Base-by-base conservation (phyloP, 2,329 filamentous ascomycete genomes). In the Trichoderma lentiforme region DNA sequence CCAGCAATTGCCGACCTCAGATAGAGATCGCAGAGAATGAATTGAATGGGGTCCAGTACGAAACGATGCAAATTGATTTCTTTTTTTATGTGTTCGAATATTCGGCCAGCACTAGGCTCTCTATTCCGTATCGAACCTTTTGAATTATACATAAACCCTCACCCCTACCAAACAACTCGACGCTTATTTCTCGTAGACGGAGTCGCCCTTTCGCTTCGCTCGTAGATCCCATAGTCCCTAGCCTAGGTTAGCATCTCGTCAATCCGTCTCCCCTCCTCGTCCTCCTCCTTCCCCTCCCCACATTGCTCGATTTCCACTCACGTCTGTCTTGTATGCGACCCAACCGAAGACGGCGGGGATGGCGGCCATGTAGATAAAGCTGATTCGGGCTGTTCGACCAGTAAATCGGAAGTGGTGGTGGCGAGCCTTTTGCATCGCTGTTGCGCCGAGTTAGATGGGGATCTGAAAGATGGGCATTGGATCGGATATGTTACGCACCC, bases 371-470 rank as follows among this genome's bases (percentile, higher is more conserved):
- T 95, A 98, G 75, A 91, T 86, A 80, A 98, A 89, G 5, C 91
- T 91, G 78, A 98, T 83, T 84, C 89, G 90, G 34, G 93, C 94
- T 60, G 94, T 97, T 79, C 92, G 88, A 67, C 90, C 88, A 43
- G 92, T 98, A 93, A 94, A 98, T 82, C 94, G 89, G 89, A 98
- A 99, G 89, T 93, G 97, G 84, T 94, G 94, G 89, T 95, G 92
- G 76, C 96, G 92, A 86, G 93, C 94, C 79, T 88, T 86, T 79
- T 88, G 89, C 90, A 98, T 93, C 81, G 92, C 95, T 97, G 78
- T 51, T 77, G 72, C 43, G 72, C 60, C 30, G 65, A 58, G 77
- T 80, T 78, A 81, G 76, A 63, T 36, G 36, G 43, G 39, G 63
- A 63, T 66, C 26, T 24, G 39, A 9, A 36, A 51, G 32, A 58